Evolutionary conservation across 139 green algal genomes (phyloP).

Genomic region (Nannochloris sp.): DNA sequence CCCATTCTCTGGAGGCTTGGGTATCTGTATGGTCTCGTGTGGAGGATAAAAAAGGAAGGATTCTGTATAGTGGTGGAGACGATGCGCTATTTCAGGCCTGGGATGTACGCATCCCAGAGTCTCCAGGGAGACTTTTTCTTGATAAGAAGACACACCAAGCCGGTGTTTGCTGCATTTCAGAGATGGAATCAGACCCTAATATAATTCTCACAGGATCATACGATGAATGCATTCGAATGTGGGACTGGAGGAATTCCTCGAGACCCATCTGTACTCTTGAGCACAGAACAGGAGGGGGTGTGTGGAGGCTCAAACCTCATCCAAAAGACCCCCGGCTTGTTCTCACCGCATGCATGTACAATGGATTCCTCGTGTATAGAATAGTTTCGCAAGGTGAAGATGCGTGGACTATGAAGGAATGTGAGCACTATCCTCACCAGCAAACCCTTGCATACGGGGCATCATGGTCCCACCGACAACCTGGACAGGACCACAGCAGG

Average conservation of each 20-base stretch:
- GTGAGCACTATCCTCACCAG: conserved; percentile 20
- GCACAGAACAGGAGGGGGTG: conserved; percentile 55
- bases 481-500: neutral
- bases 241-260: conserved; percentile 46
- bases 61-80: conserved; percentile 59
- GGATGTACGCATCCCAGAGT: conserved; percentile 23
- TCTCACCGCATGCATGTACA: conserved; percentile 77
- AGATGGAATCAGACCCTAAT: conserved; percentile 33
- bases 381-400: neutral
- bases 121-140: conserved; percentile 5
- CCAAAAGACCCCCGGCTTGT: conserved; percentile 34
- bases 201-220: conserved; percentile 74
- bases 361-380: conserved; percentile 48
- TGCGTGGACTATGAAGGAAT: neutral
- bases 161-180: conserved; percentile 72
- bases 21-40: conserved; percentile 26
- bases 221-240: conserved; percentile 72
- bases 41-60: conserved; percentile 11
- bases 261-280: conserved; percentile 29
- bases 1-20: conserved; percentile 56
- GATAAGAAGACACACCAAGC: conserved; percentile 46
- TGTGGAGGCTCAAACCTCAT: conserved; percentile 78
- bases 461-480: conserved; percentile 23
- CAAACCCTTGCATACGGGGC: conserved; percentile 37
- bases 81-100: conserved; percentile 53